Conservation (phyloP, 78 protist genomes). For the Tieghemostelium lacteum region DNA sequence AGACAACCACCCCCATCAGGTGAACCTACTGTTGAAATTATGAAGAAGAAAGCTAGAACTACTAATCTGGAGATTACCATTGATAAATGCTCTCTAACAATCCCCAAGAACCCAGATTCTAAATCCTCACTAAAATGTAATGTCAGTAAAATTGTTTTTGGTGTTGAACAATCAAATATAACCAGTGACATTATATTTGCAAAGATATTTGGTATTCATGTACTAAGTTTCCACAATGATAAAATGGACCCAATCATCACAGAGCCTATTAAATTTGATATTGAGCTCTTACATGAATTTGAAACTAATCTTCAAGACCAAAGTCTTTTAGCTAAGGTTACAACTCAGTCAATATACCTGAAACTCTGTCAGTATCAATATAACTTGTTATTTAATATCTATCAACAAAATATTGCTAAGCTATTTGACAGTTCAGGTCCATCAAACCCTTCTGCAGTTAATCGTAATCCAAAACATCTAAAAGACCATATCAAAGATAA, state of each 20-base stretch:
- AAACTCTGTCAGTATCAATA: slow-evolving; percentile 58
- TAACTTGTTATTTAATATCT: slow-evolving; percentile 23
- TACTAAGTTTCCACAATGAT: not conserved
- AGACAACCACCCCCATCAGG: not conserved
- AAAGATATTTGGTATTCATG: slow-evolving; percentile 12
- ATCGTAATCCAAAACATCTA: not conserved
- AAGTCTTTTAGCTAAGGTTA: not conserved
- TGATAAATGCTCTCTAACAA: slow-evolving; percentile 6
- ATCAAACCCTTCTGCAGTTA: not conserved
- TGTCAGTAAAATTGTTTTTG: slow-evolving; percentile 12
- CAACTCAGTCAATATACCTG: not conserved
- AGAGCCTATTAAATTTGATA: slow-evolving; percentile 42
- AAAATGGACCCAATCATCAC: slow-evolving; percentile 26
- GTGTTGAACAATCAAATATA: slow-evolving; percentile 56
- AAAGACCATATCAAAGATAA: not conserved
- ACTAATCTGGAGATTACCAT: slow-evolving; percentile 50
- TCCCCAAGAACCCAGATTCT: slow-evolving; percentile 61
- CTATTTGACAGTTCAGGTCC: not conserved
- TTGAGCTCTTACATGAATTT: not conserved
- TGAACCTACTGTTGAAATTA: slow-evolving; percentile 2
- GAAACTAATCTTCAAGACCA: slow-evolving; percentile 20
- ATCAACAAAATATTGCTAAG: slow-evolving; percentile 46
- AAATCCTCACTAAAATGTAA: slow-evolving; percentile 16
- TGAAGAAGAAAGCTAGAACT: slow-evolving; percentile 5
- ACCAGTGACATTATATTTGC: slow-evolving; percentile 6